These are phyloP conservation scores for Metschnikowia dekortorum DNA, from an alignment of 805 yeast species.

Conservation along the genomic window DNA sequence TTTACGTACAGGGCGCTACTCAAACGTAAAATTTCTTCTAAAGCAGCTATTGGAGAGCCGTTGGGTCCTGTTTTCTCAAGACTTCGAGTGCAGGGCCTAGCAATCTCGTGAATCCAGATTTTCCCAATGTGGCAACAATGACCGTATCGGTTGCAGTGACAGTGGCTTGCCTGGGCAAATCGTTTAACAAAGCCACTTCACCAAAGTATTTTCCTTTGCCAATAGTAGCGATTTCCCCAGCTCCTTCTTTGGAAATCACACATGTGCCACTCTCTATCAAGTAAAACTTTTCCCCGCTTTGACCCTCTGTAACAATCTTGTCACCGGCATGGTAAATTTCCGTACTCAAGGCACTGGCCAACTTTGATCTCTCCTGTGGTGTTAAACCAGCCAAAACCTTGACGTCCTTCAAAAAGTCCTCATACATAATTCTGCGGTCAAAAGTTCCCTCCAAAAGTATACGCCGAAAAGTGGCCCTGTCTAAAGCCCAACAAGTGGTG, in stretches of 20 bases:
- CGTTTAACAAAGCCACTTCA: constrained; percentile 88
- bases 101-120: constrained; percentile 88
- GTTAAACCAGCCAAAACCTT: constrained; percentile 73
- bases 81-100: constrained; percentile 93
- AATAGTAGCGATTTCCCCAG: constrained; percentile 57
- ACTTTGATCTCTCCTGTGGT: constrained; percentile 77
- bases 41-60: constrained; percentile 23
- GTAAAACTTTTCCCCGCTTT: constrained; percentile 45
- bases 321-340: constrained; percentile 67
- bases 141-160: constrained; percentile 71
- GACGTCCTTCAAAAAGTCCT: constrained; percentile 79
- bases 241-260: constrained; percentile 58
- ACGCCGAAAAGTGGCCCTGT: constrained; percentile 87
- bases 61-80: constrained; percentile 82
- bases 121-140: constrained; percentile 88
- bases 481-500: constrained; percentile 79
- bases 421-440: constrained; percentile 86
- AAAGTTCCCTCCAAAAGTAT: constrained; percentile 88
- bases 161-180: constrained; percentile 91
- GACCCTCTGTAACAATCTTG: constrained; percentile 81
- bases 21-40: not conserved
- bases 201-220: constrained; percentile 92
- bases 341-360: constrained; percentile 91
- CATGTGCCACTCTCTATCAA: constrained; percentile 72
- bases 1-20: not conserved